Evolutionary conservation across 305 asterid genomes (phyloP).

Genomic region (Fraxinus sp.): DNA sequence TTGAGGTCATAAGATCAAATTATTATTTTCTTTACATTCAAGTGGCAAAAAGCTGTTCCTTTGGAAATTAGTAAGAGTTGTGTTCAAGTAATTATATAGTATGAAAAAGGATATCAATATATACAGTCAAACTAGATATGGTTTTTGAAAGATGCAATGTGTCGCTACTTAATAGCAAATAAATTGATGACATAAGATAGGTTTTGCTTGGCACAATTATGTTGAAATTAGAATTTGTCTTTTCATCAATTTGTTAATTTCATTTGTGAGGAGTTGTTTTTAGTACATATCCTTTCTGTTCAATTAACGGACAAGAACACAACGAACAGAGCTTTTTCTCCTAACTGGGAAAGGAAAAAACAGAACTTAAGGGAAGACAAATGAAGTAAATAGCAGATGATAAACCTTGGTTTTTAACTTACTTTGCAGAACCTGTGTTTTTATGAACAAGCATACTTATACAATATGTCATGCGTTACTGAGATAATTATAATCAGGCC

Average conservation of each 20-base stretch:
- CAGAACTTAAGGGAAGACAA: background rate
- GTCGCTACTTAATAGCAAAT: background rate
- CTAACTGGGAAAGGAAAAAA: background rate
- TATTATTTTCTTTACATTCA: background rate
- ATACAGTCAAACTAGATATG: background rate
- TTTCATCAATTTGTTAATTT: background rate
- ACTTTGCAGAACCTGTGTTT: background rate
- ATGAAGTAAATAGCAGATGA: background rate
- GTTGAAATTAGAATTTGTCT: background rate
- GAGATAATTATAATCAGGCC: constrained; percentile 11
- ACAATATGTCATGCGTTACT: background rate
- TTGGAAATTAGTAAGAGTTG: background rate
- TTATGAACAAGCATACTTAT: background rate
- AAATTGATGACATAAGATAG: background rate
- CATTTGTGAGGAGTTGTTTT: background rate
- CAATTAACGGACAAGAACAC: background rate
- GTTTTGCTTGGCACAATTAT: background rate
- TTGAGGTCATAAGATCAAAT: background rate
- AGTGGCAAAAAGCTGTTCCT: background rate
- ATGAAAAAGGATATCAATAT: background rate
- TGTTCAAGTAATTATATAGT: background rate
- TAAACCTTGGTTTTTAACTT: background rate
- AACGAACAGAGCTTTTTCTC: background rate
- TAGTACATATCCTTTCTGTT: background rate
- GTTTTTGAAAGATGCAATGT: background rate